Conservation (phyloP, 2,329 filamentous ascomycete genomes). For the Plectosphaerella sp. region DNA sequence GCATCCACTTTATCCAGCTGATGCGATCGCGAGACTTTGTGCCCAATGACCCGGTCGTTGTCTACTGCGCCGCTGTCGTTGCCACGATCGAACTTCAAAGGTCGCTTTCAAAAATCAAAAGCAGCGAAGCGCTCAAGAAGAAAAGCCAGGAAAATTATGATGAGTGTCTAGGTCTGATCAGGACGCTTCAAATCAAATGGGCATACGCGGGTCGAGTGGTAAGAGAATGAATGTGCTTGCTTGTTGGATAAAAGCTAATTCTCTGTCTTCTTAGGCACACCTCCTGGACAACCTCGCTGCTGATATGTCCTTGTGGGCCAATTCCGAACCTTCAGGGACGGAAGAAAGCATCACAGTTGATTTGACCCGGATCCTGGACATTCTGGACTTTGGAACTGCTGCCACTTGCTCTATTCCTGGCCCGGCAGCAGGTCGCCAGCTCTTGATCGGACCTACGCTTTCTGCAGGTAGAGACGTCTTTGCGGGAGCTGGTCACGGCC, state of each 20-base stretch:
- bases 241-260: not conserved
- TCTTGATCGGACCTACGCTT: not conserved
- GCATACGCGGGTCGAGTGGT: not conserved
- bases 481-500: not conserved
- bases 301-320: not conserved
- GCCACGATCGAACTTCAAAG: constrained; percentile 50
- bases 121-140: not conserved
- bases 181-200: not conserved
- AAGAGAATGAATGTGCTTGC: not conserved
- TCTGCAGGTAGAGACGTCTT: not conserved
- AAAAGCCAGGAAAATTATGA: not conserved
- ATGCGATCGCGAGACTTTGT: constrained; percentile 16
- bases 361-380: not conserved
- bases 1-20: constrained; percentile 45
- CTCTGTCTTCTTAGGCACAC: not conserved
- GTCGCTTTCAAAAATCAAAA: not conserved
- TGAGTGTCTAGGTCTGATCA: constrained; percentile 2
- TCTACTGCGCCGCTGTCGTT: constrained; percentile 45
- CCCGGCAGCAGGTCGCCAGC: not conserved
- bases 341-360: not conserved
- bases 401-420: not conserved
- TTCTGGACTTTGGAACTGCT: not conserved
- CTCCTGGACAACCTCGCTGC: not conserved
- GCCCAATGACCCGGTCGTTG: constrained; percentile 32
- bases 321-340: not conserved